Conservation (phyloP, 306 rosid species). For the Senna tora region DNA sequence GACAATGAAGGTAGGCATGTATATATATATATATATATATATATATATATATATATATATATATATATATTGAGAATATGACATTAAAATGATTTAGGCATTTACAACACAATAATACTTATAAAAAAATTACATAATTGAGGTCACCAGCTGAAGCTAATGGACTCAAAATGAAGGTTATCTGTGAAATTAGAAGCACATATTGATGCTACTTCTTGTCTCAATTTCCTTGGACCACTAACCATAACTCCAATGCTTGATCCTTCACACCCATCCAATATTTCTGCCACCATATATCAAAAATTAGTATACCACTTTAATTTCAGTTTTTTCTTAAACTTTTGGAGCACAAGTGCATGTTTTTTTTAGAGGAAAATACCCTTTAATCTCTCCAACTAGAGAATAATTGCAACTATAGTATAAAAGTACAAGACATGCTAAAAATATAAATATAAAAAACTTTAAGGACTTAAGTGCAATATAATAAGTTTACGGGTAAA, state of each 20-base stretch:
- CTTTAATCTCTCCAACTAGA: too few species aligned
- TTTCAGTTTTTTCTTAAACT: background rate
- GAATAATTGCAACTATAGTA: too few species aligned
- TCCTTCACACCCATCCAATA: conserved; percentile 39
- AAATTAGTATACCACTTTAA: background rate
- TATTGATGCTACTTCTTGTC: conserved; percentile 58
- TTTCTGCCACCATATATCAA: conserved; percentile 42
- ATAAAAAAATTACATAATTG: background rate
- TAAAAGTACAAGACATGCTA: too few species aligned
- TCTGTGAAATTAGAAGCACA: conserved; percentile 41
- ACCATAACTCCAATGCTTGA: conserved; percentile 59
- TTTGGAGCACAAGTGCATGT: background rate
- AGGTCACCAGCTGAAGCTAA: conserved; percentile 57
- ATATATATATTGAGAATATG: background rate
- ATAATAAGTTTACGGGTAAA: too few species aligned
- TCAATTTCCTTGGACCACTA: conserved; percentile 56
- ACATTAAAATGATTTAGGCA: background rate
- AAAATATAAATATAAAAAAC: too few species aligned
- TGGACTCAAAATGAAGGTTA: conserved; percentile 49
- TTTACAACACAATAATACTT: background rate
- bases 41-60: too few species aligned
- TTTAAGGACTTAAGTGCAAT: too few species aligned
- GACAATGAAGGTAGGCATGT: background rate
- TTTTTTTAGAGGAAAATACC: background rate
- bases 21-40: too few species aligned